Base-by-base conservation (phyloP, 2,329 filamentous ascomycete species). In the Hymenoscyphus linearis region DNA sequence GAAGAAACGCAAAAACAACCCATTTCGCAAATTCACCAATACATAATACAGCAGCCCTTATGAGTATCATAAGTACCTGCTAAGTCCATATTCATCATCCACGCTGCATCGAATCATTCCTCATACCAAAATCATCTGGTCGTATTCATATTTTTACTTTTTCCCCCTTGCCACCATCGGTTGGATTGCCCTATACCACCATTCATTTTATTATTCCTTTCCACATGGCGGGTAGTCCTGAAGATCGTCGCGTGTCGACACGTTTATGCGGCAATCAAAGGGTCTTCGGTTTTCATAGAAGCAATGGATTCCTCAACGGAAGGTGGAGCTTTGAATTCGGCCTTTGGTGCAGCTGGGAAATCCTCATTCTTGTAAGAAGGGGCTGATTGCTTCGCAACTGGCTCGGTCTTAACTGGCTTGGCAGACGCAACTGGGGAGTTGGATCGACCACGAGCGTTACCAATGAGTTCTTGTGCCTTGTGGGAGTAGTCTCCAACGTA, bases 401-500 rank as follows among this genome's bases (percentile, higher is more conserved):
- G n/a, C 40, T 47, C 40, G 18, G 40, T 47, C n/a, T 47, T 47
- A n/a, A 10, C 40, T 47, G 40, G 40, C 40, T 47, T 47, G 18
- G 40, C 18, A 47, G 40, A 47, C 22, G 40, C 40, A n/a, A 60
- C 59, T 56, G 71, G 71, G 2, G 71, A 73, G 14, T 58, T 57
- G 13, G 69, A 72, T 58, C 70, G 68, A 55, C 64, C 66, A 55
- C 70, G 68, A 35, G 68, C 70, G 68, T 80, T 80, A 62, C 81
- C 79, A 67, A 88, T 79, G 72, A 87, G 77, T 68, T 83, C 78
- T 76, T 87, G 85, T 60, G 86, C 85, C 80, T 88, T 88, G 72
- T 80, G 78, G 31, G 85, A 85, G 74, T 88, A 87, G 71, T 89
- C 85, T 47, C 83, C 85, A 69, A 86, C 80, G 70, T 88, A 87